These are phyloP conservation scores for Tylopilus cervinicoccineus DNA, from an alignment of 768 basidiomycete species.

Conservation along the genomic window DNA sequence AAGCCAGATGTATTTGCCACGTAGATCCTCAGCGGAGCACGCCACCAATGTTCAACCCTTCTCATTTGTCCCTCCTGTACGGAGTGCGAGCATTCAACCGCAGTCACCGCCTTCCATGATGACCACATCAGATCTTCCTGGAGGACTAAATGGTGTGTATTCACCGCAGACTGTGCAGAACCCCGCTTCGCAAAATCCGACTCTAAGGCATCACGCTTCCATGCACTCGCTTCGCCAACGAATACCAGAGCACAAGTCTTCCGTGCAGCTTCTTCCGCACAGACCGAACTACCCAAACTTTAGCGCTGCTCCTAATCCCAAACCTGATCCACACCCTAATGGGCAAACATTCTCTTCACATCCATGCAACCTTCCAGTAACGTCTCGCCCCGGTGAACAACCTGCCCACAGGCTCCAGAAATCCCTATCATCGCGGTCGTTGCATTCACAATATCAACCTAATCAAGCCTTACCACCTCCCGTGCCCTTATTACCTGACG, in stretches of 20 bases:
- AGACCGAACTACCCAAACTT: constrained; percentile 11
- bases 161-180: constrained; percentile 15
- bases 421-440: constrained; percentile 55
- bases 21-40: constrained; percentile 22
- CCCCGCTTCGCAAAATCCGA: constrained; percentile 4
- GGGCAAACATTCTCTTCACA: constrained; percentile 10
- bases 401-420: constrained; percentile 38
- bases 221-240: constrained; percentile 29
- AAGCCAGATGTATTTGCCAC: constrained; percentile 16
- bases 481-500: constrained; percentile 36
- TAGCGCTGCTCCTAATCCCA: constrained; percentile 15
- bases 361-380: constrained; percentile 9
- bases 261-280: constrained; percentile 12
- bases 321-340: constrained; percentile 10
- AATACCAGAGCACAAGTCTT: constrained; percentile 17
- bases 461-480: constrained; percentile 34
- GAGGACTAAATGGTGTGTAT: constrained; percentile 14
- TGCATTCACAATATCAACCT: constrained; percentile 50
- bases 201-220: constrained; percentile 21
- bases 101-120: constrained; percentile 22
- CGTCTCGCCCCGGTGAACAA: constrained; percentile 45
- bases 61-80: constrained; percentile 35
- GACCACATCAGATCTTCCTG: constrained; percentile 20
- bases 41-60: constrained; percentile 24
- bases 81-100: constrained; percentile 34